Percentiles rank a stretch among this genome's conserved stretches.
These are phyloP conservation scores for Eutreptiella sp. DNA, from an alignment of 208 protist genomes.

Conservation along the genomic window DNA sequence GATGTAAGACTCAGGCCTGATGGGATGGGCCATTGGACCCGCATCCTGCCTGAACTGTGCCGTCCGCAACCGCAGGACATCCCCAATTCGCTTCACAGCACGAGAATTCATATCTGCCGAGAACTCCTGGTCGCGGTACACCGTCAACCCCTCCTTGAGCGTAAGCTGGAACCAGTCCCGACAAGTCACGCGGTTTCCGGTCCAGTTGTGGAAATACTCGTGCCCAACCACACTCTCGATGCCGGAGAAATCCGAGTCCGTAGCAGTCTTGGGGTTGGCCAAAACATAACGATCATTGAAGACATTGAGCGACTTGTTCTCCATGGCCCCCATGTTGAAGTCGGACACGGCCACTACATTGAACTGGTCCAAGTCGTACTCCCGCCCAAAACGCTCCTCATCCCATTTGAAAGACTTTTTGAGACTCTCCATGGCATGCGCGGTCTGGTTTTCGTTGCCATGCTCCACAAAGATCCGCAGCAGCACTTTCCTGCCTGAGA, in stretches of 20 bases:
- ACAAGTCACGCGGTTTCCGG: slow-evolving; percentile 53
- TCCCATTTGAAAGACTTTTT: slow-evolving; percentile 51
- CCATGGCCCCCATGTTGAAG: slow-evolving; percentile 60
- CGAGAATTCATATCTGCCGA: slow-evolving; percentile 41
- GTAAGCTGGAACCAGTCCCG: slow-evolving; percentile 60
- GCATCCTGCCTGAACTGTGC: slow-evolving; percentile 38
- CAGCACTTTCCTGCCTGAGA: no score
- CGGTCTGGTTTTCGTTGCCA: no score
- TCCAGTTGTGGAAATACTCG: slow-evolving; percentile 66
- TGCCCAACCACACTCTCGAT: slow-evolving; percentile 45
- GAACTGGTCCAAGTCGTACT: slow-evolving; percentile 52
- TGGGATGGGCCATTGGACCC: slow-evolving; percentile 38
- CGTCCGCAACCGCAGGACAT: slow-evolving; percentile 36
- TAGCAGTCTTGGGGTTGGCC: slow-evolving; percentile 38
- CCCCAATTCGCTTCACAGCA: slow-evolving; percentile 42
- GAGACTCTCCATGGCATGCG: slow-evolving; percentile 47
- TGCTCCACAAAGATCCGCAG: no score
- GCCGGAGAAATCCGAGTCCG: slow-evolving; percentile 41
- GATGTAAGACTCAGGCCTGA: slow-evolving; percentile 44
- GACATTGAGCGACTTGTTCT: slow-evolving; percentile 56
- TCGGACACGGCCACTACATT: slow-evolving; percentile 48
- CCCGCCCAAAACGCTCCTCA: slow-evolving; percentile 46
- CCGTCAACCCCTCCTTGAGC: slow-evolving; percentile 60
- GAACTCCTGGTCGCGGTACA: slow-evolving; percentile 56
- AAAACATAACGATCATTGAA: slow-evolving; percentile 47